These are phyloP conservation scores for Colletotrichum echinochloae DNA, from an alignment of 2,329 filamentous ascomycete species.

Conservation along the genomic window DNA sequence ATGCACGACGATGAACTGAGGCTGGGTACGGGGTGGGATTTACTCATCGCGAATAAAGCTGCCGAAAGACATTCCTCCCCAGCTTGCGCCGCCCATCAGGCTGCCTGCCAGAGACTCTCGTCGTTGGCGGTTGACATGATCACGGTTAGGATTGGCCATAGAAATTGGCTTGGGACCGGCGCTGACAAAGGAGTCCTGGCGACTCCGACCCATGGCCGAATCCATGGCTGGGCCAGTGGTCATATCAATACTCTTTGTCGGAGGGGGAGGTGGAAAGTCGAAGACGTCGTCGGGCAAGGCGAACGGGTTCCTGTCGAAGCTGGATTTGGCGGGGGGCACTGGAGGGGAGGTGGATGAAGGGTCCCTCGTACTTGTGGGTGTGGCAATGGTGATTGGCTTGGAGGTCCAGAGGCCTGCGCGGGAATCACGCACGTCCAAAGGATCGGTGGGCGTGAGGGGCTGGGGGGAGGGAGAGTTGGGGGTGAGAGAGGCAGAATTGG, in stretches of 20 bases:
- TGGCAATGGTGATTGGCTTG: constrained; percentile 53
- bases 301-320: constrained; percentile 44
- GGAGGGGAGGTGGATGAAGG: constrained; percentile 44
- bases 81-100: constrained; percentile 88
- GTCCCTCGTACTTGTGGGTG: constrained; percentile 43
- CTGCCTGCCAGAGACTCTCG: constrained; percentile 74
- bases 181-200: constrained; percentile 75
- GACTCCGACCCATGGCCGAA: constrained; percentile 67
- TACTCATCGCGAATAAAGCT: constrained; percentile 99
- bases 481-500: constrained; percentile 50
- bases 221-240: constrained; percentile 71
- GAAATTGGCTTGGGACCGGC: constrained; percentile 75
- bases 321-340: constrained; percentile 44
- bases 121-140: constrained; percentile 67
- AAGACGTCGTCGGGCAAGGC: constrained; percentile 45
- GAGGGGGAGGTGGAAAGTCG: constrained; percentile 43
- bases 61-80: constrained; percentile 94
- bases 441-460: constrained; percentile 56
- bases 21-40: constrained; percentile 57
- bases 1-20: not conserved
- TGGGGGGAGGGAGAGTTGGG: constrained; percentile 57
- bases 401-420: constrained; percentile 44
- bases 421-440: constrained; percentile 44
- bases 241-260: constrained; percentile 59
- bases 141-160: constrained; percentile 73